Evolutionary conservation across 129 eudicot genomes (phyloP), one percentile per base, ranked within the genome.

Genomic region (Deinandra increscens): DNA sequence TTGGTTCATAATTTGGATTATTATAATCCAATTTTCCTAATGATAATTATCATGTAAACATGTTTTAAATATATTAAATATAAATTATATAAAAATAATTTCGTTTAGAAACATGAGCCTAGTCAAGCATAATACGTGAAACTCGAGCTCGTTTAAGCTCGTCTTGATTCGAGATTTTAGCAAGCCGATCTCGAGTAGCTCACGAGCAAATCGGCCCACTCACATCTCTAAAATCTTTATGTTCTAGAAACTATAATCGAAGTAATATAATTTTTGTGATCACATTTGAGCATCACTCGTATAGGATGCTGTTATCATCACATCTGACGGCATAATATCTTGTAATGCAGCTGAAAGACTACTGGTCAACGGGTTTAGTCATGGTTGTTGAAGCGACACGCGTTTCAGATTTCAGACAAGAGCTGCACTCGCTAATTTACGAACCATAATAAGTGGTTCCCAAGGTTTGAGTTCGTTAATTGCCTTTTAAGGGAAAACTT

Each of bases 331-430:
- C 10, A 5, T 39, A 39, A 26, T 44, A 41, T 46, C 15, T 64
- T 43, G 9, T 64, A 2, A 44, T 78, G 61, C 78, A 78, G 74
- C 65, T 72, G 19, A 78, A 78, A 48, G 82, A 49, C 29, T 72
- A 78, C 38, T 48, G 59, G 13, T 33, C 74, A 46, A 72, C 37
- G 69, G 78, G 82, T 45, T 72, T 78, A 78, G 64, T 78, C 48
- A 78, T 71, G 78, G 78, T 72, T 45, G 82, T 78, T 58, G 60
- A 78, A 4, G 68, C 69, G 2, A 72, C 73, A 15, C 60, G 38
- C 45, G 37, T 71, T 55, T 48, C 56, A 48, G 56, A 64, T 63
- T 54, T 65, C 26, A 22, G 69, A 56, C 62, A 65, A 59, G 56
- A 78, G 69, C 56, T 78, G 55, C 69, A 46, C 59, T 65, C 74